phyloP scores from a whole-genome alignment of 2,329 filamentous ascomycete species.

The Epicoccum nigrum region DNA sequence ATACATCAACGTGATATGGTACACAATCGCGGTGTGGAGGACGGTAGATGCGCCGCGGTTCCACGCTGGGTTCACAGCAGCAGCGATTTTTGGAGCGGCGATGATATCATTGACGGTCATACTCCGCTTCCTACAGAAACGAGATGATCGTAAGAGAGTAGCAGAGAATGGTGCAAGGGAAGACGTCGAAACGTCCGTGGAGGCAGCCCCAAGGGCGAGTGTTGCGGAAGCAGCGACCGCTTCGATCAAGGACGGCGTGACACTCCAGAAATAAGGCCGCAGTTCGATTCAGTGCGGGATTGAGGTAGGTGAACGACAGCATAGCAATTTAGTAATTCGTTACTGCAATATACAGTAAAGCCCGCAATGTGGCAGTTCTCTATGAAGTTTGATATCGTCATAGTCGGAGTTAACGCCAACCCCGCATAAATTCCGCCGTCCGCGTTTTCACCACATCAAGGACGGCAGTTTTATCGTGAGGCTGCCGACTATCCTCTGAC shows the following conservation, averaged over 20 bases:
- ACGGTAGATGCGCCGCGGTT: conserved; percentile 29
- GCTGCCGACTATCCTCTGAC: conserved; percentile 2
- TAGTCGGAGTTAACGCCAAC: neutral
- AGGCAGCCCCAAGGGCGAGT: neutral
- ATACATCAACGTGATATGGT: conserved; percentile 31
- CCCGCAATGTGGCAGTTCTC: no score
- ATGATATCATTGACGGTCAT: conserved; percentile 27
- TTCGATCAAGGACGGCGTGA: conserved; percentile 2
- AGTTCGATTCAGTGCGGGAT: no score
- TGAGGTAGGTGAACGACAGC: no score
- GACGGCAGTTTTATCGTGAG: neutral
- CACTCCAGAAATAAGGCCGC: neutral
- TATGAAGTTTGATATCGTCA: neutral
- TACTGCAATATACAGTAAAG: no score
- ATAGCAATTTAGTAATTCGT: no score
- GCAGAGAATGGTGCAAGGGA: conserved; percentile 1
- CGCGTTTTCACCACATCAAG: neutral
- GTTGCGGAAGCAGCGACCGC: conserved; percentile 9
- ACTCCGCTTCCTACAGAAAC: conserved; percentile 22
- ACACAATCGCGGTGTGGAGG: conserved; percentile 29
- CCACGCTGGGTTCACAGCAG: conserved; percentile 30
- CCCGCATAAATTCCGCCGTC: neutral
- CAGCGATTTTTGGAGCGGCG: conserved; percentile 25
- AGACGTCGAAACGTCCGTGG: conserved; percentile 17
- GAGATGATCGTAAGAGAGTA: conserved; percentile 23